phyloP scores from a whole-genome alignment of 352 stramenopile genomes.

The Phytophthora sansomeana region DNA sequence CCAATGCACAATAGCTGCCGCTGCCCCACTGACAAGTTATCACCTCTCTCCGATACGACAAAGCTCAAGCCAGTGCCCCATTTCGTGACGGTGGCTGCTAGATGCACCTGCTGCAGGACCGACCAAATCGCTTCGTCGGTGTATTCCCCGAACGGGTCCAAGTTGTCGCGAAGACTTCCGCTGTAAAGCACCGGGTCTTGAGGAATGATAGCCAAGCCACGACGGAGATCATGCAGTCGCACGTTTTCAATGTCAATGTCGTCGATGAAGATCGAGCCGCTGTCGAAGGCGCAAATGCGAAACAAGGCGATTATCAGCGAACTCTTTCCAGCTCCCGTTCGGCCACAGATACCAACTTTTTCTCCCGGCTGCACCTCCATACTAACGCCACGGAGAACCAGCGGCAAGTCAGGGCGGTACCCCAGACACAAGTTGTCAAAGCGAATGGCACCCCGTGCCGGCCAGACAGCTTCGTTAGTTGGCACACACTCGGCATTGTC shows the following conservation, averaged over 20 bases:
- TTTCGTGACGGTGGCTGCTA: conserved; percentile 76
- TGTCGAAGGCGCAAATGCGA: conserved; percentile 52
- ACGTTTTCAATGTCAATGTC: conserved; percentile 72
- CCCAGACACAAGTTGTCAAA: conserved; percentile 41
- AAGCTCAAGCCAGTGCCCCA: conserved; percentile 74
- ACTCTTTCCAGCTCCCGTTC: conserved; percentile 31
- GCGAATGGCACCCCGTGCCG: conserved; percentile 32
- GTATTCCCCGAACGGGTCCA: conserved; percentile 91
- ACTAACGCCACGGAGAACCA: conserved; percentile 48
- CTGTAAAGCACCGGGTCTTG: conserved; percentile 93
- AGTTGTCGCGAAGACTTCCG: conserved; percentile 90
- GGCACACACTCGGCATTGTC: conserved; percentile 14
- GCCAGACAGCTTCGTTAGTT: conserved; percentile 35
- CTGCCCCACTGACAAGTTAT: conserved; percentile 50
- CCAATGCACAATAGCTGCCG: conserved; percentile 95
- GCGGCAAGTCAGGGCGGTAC: conserved; percentile 41
- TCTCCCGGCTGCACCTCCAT: conserved; percentile 42
- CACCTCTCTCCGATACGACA: conserved; percentile 86
- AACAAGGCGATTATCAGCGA: conserved; percentile 36
- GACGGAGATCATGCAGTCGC: conserved; percentile 48
- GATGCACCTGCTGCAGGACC: conserved; percentile 63
- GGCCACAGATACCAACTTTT: conserved; percentile 33
- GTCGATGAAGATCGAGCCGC: conserved; percentile 88
- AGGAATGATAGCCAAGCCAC: conserved; percentile 62
- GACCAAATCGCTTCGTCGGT: conserved; percentile 71